These are phyloP conservation scores for Phalaenopsis equestris DNA, from an alignment of 106 monocot species.

Conservation along the genomic window DNA sequence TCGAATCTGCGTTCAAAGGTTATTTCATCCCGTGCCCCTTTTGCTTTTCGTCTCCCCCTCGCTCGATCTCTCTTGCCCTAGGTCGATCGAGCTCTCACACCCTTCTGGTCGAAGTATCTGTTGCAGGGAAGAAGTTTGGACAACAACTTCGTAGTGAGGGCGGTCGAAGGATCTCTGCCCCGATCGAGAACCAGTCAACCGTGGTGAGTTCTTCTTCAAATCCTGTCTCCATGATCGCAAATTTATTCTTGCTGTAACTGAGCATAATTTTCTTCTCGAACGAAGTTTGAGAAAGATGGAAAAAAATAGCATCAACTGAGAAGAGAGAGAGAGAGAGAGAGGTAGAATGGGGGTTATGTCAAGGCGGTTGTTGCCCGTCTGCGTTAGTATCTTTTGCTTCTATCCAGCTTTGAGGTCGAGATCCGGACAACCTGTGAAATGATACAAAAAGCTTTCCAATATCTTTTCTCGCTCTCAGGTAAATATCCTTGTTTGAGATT, in stretches of 20 bases:
- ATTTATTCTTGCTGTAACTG: not conserved
- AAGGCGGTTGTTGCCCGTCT: constrained; percentile 27
- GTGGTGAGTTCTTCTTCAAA: not conserved
- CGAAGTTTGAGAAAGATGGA: not conserved
- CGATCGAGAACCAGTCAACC: constrained; percentile 3
- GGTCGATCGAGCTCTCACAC: no score
- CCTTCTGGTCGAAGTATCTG: no score
- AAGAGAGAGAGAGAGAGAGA: not conserved
- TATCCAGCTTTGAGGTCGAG: constrained; percentile 24
- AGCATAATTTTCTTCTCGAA: not conserved
- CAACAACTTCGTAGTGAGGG: no score
- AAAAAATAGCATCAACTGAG: not conserved
- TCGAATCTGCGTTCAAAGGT: no score
- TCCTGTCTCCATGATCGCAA: not conserved
- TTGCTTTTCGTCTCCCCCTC: no score
- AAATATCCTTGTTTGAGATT: not conserved
- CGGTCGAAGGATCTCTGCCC: not conserved
- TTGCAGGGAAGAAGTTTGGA: no score
- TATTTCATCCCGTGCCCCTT: no score
- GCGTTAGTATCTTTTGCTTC: constrained; percentile 25
- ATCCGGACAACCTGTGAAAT: constrained; percentile 27
- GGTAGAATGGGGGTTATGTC: constrained; percentile 34
- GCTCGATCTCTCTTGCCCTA: no score
- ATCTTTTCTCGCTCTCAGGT: constrained; percentile 23
- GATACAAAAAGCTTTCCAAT: constrained; percentile 31